Evolutionary conservation across 2,329 filamentous ascomycete species (phyloP).

Genomic region (Leptographium wingfieldii): DNA sequence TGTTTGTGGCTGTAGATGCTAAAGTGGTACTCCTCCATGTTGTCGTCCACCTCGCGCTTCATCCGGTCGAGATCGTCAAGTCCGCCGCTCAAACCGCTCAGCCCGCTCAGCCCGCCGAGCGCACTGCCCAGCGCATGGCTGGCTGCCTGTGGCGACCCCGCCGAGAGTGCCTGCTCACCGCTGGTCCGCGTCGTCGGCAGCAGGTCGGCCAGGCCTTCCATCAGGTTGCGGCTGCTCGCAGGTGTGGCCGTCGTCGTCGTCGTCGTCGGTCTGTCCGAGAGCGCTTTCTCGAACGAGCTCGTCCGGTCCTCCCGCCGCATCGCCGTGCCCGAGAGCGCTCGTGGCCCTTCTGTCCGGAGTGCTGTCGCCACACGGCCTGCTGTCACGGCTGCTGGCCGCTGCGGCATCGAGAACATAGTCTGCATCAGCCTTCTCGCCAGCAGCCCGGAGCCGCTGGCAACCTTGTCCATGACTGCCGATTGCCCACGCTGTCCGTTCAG

Average conservation of each 20-base stretch:
- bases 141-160: background rate
- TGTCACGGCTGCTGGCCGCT: background rate
- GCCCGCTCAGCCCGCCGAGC: background rate
- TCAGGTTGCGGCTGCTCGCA: slow-evolving; percentile 3
- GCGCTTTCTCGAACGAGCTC: background rate
- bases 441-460: slow-evolving; percentile 28
- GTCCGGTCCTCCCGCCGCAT: background rate
- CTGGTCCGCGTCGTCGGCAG: slow-evolving; percentile 4
- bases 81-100: background rate
- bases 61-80: slow-evolving; percentile 9
- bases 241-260: background rate
- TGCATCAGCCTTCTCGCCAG: slow-evolving; percentile 27
- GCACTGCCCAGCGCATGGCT: background rate
- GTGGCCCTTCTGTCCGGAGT: background rate
- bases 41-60: slow-evolving; percentile 19
- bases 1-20: slow-evolving; percentile 82
- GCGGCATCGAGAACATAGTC: slow-evolving; percentile 13
- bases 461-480: slow-evolving; percentile 26
- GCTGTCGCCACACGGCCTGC: background rate
- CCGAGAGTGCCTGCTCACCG: background rate
- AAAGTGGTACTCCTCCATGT: slow-evolving; percentile 56
- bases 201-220: slow-evolving; percentile 12
- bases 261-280: background rate
- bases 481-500: background rate
- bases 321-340: background rate